These are phyloP conservation scores for Fraxinus pennsylvanica DNA, from an alignment of 257 asterid genomes.

Conservation along the genomic window DNA sequence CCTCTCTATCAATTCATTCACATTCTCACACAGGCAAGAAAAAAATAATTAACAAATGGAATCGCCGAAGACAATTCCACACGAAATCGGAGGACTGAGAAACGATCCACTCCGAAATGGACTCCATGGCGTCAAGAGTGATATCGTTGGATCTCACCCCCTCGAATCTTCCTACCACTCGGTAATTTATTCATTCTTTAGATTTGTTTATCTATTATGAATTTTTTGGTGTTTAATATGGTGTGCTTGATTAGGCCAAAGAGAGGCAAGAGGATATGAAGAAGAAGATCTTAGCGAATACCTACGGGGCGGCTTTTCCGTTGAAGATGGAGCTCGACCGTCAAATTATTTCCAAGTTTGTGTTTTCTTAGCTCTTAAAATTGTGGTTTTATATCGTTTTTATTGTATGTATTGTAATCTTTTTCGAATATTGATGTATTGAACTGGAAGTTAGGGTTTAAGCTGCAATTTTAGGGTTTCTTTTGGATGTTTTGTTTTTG, in stretches of 20 bases:
- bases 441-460: conserved; percentile 28
- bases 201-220: neutral
- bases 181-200: conserved; percentile 33
- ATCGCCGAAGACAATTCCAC: conserved; percentile 47
- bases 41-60: conserved; percentile 36
- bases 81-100: conserved; percentile 35
- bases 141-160: conserved; percentile 78
- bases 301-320: conserved; percentile 72
- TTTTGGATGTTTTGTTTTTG: conserved; percentile 9
- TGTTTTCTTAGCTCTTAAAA: conserved; percentile 12
- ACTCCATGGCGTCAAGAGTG: conserved; percentile 86
- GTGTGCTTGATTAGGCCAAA: conserved; percentile 46
- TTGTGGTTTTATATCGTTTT: neutral
- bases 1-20: too few species aligned
- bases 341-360: conserved; percentile 63
- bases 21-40: too few species aligned
- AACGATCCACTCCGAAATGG: conserved; percentile 64
- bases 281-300: conserved; percentile 43
- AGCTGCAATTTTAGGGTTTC: conserved; percentile 6
- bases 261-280: conserved; percentile 46
- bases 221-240: neutral
- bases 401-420: conserved; percentile 2
- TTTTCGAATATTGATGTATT: conserved; percentile 6
- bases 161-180: conserved; percentile 63
- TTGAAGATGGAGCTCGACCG: conserved; percentile 76